These are phyloP conservation scores for Oemleria cerasiformis DNA, from an alignment of 306 rosid genomes.

Conservation along the genomic window DNA sequence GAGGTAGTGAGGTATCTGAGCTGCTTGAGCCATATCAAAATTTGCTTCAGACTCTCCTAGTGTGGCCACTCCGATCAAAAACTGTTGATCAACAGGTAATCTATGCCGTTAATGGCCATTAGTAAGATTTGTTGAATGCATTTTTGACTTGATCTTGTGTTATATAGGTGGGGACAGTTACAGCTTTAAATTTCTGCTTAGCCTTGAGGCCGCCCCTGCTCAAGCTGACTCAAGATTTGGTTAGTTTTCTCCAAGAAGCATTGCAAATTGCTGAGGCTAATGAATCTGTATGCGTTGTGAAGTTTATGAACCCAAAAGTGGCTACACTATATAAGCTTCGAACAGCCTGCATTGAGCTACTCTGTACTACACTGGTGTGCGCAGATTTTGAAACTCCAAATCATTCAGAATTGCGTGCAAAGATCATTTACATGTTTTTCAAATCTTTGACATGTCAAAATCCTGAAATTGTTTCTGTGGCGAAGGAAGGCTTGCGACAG, in stretches of 20 bases:
- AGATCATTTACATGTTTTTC: conserved; percentile 96
- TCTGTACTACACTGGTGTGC: conserved; percentile 99
- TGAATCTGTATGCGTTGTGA: conserved; percentile 84
- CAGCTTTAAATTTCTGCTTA: conserved; percentile 91
- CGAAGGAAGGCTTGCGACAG: conserved; percentile 98
- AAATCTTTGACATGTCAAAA: conserved; percentile 94
- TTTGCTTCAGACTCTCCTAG: conserved; percentile 86
- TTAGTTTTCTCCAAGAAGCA: conserved; percentile 96
- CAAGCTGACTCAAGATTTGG: conserved; percentile 90
- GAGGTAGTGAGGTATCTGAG: conserved; percentile 99
- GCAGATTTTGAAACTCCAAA: conserved; percentile 90
- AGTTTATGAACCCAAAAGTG: conserved; percentile 88
- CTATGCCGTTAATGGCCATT: conserved; percentile 22
- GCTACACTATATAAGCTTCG: conserved; percentile 86
- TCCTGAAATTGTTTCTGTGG: conserved; percentile 98
- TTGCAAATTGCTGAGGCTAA: conserved; percentile 97
- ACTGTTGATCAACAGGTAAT: conserved; percentile 94
- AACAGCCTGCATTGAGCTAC: conserved; percentile 94
- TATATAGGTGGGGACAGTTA: conserved; percentile 88
- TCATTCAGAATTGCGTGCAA: conserved; percentile 91
- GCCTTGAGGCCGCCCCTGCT: conserved; percentile 99
- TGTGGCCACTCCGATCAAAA: conserved; percentile 77
- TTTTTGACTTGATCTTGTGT: conserved; percentile 33
- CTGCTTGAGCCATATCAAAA: conserved; percentile 87
- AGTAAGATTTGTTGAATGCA: not conserved